phyloP scores from a whole-genome alignment of 495 filamentous ascomycete genomes.

The Penicillium coprophilum region DNA sequence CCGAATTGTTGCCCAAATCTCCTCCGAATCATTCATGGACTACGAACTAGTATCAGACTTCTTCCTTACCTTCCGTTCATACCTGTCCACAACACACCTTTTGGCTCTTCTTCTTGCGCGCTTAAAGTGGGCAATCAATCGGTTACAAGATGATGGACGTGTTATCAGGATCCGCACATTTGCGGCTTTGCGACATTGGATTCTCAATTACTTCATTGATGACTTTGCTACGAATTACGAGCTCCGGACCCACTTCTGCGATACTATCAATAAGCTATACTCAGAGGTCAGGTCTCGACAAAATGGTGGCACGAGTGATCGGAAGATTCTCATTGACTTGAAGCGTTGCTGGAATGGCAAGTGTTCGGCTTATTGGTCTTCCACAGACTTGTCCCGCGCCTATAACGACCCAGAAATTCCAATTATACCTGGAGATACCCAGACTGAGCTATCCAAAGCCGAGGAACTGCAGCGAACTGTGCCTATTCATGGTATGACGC shows the following conservation, averaged over 20 bases:
- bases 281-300: conserved; percentile 54
- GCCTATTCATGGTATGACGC: conserved; percentile 3
- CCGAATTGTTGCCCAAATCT: conserved; percentile 94
- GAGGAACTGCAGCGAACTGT: conserved; percentile 20
- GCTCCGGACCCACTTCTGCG: conserved; percentile 78
- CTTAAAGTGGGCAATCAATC: conserved; percentile 80
- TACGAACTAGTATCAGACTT: conserved; percentile 98
- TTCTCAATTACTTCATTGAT: conserved; percentile 95
- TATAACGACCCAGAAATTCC: conserved; percentile 61
- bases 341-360: conserved; percentile 97
- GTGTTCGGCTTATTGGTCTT: conserved; percentile 86
- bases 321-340: conserved; percentile 89
- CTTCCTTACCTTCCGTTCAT: conserved; percentile 91
- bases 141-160: conserved; percentile 78
- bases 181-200: conserved; percentile 95
- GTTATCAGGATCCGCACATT: conserved; percentile 94
- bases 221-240: conserved; percentile 86
- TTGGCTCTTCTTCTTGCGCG: conserved; percentile 80
- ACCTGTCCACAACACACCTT: conserved; percentile 72
- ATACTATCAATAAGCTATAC: conserved; percentile 75
- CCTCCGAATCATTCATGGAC: conserved; percentile 91
- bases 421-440: conserved; percentile 71
- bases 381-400: conserved; percentile 54
- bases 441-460: conserved; percentile 19
- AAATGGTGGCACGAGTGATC: conserved; percentile 65